Evolutionary conservation across 768 basidiomycete genomes (phyloP).

Genomic region (Suillus alpinus): DNA sequence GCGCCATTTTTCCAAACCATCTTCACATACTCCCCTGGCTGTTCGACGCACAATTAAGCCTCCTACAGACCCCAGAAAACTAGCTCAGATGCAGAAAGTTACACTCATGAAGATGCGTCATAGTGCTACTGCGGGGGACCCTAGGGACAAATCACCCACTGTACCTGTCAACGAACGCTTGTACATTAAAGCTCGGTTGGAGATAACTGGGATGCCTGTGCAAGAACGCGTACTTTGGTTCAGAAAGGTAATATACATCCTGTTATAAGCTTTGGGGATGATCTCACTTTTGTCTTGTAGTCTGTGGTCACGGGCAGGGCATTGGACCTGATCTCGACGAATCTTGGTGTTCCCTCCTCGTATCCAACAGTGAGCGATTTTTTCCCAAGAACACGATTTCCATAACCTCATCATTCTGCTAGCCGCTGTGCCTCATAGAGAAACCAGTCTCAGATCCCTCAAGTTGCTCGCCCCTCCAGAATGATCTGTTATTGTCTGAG

Average conservation of each 20-base stretch:
- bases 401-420: conserved; percentile 29
- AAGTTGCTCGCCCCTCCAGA: conserved; percentile 35
- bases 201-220: conserved; percentile 23
- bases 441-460: conserved; percentile 22
- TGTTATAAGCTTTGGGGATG: conserved; percentile 7
- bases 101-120: conserved; percentile 77
- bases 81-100: conserved; percentile 53
- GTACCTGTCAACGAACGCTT: conserved; percentile 55
- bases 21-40: conserved; percentile 25
- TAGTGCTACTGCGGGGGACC: conserved; percentile 60
- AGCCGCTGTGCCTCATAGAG: conserved; percentile 44
- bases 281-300: conserved; percentile 32
- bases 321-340: conserved; percentile 49
- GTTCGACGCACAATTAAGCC: conserved; percentile 28
- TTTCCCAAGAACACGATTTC: not conserved
- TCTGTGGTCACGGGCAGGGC: conserved; percentile 56
- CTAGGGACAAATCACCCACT: conserved; percentile 47
- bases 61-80: conserved; percentile 51
- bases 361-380: conserved; percentile 13
- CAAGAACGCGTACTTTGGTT: conserved; percentile 63
- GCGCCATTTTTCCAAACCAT: conserved; percentile 43
- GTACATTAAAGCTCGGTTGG: conserved; percentile 46
- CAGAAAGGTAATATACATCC: conserved; percentile 48
- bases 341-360: conserved; percentile 16
- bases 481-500: conserved; percentile 44